Percentiles rank a stretch among this genome's conserved stretches.
These are phyloP conservation scores for Dissoconium aciculare DNA, from an alignment of 2,329 filamentous ascomycete species.

Conservation along the genomic window DNA sequence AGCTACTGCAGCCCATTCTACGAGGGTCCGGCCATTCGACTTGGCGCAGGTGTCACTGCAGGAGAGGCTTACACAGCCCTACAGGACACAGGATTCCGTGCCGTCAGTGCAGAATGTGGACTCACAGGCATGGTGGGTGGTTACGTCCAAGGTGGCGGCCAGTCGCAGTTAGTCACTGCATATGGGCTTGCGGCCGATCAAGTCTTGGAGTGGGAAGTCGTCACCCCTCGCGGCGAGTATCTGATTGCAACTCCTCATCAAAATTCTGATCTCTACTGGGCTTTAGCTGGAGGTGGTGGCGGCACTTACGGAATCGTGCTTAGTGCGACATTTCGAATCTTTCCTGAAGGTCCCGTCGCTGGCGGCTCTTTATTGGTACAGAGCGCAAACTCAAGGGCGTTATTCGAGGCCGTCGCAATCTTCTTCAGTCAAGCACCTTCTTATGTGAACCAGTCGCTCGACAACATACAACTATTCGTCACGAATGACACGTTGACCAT, in stretches of 20 bases:
- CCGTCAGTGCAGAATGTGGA: conserved; percentile 9
- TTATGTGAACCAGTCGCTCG: no score
- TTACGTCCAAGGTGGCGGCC: conserved; percentile 14
- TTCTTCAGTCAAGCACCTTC: no score
- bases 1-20: conserved; percentile 6
- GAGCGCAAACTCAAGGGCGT: no score
- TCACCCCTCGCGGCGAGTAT: conserved; percentile 37
- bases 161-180: conserved; percentile 6
- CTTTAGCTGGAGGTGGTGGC: conserved; percentile 38
- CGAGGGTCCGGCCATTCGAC: conserved; percentile 10
- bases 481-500: no score
- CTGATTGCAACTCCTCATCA: conserved; percentile 30
- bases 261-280: conserved; percentile 38
- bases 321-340: conserved; percentile 8
- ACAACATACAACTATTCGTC: no score
- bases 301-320: conserved; percentile 29
- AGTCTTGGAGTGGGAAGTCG: conserved; percentile 28
- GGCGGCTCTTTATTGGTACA: no score
- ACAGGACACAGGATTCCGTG: conserved; percentile 2
- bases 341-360: conserved; percentile 9
- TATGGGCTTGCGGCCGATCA: conserved; percentile 15
- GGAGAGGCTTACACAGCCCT: conserved; percentile 6
- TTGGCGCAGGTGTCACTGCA: conserved; percentile 10
- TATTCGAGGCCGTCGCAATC: no score
- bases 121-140: conserved; percentile 16